Conservation (phyloP, 495 filamentous ascomycete species). For the Aspergillus nanangensis region DNA sequence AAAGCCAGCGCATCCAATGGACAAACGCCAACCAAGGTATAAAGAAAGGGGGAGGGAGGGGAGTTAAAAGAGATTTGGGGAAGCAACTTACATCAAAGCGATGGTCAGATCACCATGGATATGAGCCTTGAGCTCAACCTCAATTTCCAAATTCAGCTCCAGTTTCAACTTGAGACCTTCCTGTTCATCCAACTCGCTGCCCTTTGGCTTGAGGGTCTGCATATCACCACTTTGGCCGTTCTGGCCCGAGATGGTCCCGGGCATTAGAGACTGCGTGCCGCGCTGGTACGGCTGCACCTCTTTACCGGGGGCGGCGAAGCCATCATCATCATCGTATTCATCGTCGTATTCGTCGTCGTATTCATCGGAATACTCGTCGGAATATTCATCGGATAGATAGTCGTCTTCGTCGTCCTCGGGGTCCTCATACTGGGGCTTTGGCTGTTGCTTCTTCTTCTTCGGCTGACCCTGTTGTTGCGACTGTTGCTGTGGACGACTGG, state of each 20-base stretch:
- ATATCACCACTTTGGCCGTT: conserved; percentile 24
- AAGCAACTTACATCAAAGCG: conserved; percentile 69
- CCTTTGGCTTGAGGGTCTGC: conserved; percentile 25
- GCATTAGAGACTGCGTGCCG: conserved; percentile 13
- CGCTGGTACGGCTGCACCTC: conserved; percentile 43
- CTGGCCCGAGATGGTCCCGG: conserved; percentile 7
- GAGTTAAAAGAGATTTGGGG: conserved; percentile 3
- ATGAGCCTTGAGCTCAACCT: conserved; percentile 82
- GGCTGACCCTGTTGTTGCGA: conserved; percentile 20
- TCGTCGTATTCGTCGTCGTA: conserved; percentile 53
- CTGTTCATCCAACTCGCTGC: conserved; percentile 29
- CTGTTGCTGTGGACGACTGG: conserved; percentile 24
- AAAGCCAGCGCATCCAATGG: no score
- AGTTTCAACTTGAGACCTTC: conserved; percentile 65
- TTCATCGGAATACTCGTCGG: conserved; percentile 40
- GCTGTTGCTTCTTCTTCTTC: not conserved
- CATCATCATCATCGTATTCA: conserved; percentile 37
- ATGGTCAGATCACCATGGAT: conserved; percentile 88
- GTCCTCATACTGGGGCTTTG: conserved; percentile 12
- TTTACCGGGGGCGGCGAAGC: conserved; percentile 18
- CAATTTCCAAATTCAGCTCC: conserved; percentile 83
- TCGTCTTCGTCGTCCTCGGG: conserved; percentile 16
- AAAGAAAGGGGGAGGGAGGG: no score
- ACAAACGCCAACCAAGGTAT: no score
- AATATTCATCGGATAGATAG: conserved; percentile 28